Evolutionary conservation across 345 rosid genomes (phyloP).

Genomic region (Syzygium aqueum): DNA sequence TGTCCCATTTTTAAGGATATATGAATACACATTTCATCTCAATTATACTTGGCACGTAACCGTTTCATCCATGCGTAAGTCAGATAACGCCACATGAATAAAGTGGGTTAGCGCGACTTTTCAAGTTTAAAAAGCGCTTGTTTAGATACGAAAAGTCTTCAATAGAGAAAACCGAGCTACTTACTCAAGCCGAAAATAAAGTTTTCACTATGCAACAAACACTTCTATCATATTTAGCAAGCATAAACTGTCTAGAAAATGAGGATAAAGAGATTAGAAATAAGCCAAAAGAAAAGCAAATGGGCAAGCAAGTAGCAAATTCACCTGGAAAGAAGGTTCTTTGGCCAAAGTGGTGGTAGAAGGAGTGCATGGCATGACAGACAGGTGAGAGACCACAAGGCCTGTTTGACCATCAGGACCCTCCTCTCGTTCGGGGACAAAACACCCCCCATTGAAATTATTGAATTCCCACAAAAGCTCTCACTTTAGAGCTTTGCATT

Average conservation of each 20-base stretch:
- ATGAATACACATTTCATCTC: not conserved
- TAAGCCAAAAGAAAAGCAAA: not conserved
- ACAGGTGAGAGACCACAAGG: not conserved
- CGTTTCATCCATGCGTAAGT: not conserved
- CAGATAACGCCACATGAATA: not conserved
- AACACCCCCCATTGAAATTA: constrained; percentile 3
- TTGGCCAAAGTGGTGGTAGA: not conserved
- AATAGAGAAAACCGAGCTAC: not conserved
- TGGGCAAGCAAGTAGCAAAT: not conserved
- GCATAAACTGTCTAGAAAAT: not conserved
- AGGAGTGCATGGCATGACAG: not conserved
- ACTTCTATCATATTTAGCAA: not conserved
- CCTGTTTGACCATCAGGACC: not conserved
- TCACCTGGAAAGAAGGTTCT: not conserved
- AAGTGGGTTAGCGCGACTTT: not conserved
- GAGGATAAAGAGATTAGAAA: not conserved
- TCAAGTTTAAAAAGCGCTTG: not conserved
- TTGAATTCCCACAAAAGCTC: not conserved
- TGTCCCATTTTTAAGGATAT: not conserved
- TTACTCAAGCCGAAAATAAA: not conserved
- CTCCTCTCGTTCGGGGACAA: not conserved
- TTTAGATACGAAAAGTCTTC: not conserved
- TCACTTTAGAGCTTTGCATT: constrained; percentile 10
- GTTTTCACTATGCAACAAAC: not conserved
- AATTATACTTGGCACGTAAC: not conserved